phyloP scores from a whole-genome alignment of 164 flowering plant genomes.

The Saururus chinensis region DNA sequence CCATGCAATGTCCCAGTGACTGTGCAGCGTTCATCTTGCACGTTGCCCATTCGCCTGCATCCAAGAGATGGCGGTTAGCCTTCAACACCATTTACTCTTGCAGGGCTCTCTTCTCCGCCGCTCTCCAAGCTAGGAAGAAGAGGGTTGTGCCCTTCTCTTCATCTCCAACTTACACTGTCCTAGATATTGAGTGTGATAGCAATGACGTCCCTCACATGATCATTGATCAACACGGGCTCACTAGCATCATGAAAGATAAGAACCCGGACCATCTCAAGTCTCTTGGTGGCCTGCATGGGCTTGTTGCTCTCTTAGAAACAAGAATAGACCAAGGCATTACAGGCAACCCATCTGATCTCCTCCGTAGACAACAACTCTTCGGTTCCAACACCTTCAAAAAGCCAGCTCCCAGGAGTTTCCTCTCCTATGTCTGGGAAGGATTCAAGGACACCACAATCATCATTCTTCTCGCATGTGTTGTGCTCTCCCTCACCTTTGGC shows the following conservation, averaged over 20 bases:
- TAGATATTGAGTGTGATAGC: background rate
- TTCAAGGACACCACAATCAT: constrained; percentile 28
- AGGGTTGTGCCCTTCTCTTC: background rate
- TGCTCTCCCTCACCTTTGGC: constrained; percentile 12
- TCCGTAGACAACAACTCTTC: background rate
- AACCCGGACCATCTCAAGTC: background rate
- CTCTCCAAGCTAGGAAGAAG: background rate
- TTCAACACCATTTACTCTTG: constrained; percentile 1
- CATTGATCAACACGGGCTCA: constrained; percentile 1
- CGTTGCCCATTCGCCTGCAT: background rate
- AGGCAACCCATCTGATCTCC: background rate
- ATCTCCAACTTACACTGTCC: background rate
- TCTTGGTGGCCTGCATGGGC: constrained; percentile 1
- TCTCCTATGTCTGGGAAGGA: constrained; percentile 27
- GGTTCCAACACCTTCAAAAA: constrained; percentile 3
- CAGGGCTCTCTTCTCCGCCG: constrained; percentile 2
- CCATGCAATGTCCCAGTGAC: background rate
- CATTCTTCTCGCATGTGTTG: constrained; percentile 14
- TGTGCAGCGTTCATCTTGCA: background rate
- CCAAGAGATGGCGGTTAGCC: constrained; percentile 5
- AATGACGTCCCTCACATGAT: background rate
- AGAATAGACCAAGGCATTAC: background rate
- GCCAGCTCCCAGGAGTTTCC: background rate
- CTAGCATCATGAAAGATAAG: background rate
- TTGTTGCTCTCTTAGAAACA: background rate